Percentiles rank a stretch among this genome's conserved stretches.
Conservation (phyloP, 805 yeast genomes). For the Saccharomycopsis sp. region DNA sequence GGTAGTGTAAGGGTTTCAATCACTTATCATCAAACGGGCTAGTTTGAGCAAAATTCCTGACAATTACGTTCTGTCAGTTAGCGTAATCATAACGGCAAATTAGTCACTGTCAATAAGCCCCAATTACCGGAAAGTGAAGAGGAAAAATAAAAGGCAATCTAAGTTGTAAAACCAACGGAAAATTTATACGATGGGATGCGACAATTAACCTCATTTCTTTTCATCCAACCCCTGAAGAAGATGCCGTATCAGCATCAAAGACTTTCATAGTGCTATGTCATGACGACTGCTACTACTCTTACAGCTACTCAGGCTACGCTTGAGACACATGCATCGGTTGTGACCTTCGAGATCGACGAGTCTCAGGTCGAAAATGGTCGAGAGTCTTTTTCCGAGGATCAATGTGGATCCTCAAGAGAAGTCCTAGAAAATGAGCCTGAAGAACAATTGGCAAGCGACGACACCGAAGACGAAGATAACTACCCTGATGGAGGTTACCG, state of each 20-base stretch:
- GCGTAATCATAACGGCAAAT: not conserved
- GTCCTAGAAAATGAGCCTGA: not conserved
- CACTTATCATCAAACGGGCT: too few relatives aligned
- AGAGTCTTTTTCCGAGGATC: too few relatives aligned
- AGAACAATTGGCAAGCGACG: not conserved
- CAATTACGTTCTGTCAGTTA: not conserved
- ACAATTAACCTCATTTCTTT: too few relatives aligned
- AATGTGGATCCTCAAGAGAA: not conserved
- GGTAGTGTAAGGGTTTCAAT: too few relatives aligned
- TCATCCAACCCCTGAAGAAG: too few relatives aligned
- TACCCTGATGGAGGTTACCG: slow-evolving; percentile 54
- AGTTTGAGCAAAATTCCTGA: too few relatives aligned
- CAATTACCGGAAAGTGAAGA: not conserved
- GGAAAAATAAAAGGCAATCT: too few relatives aligned
- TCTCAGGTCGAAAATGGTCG: not conserved
- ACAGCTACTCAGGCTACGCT: not conserved
- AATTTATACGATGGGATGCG: too few relatives aligned
- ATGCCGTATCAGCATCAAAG: too few relatives aligned
- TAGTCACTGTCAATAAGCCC: not conserved
- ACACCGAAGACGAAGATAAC: not conserved
- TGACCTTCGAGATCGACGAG: not conserved
- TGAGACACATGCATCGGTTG: not conserved
- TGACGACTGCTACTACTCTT: not conserved
- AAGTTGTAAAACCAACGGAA: too few relatives aligned
- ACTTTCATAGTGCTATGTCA: too few relatives aligned